phyloP scores from a whole-genome alignment of 441 rosid species.

The Dalechampia spathulata region DNA sequence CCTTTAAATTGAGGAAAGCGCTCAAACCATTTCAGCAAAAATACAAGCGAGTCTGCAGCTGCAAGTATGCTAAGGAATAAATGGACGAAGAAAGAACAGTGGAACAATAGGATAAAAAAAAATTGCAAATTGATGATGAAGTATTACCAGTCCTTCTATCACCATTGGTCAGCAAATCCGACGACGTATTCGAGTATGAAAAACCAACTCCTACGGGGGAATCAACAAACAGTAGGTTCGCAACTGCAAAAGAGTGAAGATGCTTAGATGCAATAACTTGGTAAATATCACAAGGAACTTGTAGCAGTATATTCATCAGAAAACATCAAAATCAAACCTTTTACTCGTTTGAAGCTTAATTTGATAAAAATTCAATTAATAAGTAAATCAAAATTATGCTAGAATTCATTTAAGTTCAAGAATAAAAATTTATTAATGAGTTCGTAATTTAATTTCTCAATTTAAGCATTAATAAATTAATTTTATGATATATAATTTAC shows the following conservation, averaged over 20 bases:
- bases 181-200: constrained; percentile 81
- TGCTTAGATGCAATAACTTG: background rate
- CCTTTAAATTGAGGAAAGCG: constrained; percentile 81
- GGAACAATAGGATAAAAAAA: constrained; percentile 5
- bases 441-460: too few species aligned
- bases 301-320: background rate
- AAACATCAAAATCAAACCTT: background rate
- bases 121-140: constrained; percentile 11
- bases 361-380: too few species aligned
- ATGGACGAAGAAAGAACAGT: background rate
- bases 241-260: constrained; percentile 41
- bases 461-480: too few species aligned
- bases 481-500: too few species aligned
- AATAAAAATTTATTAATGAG: too few species aligned
- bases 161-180: constrained; percentile 65
- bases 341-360: too few species aligned
- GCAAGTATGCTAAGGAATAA: constrained; percentile 19
- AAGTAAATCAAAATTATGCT: too few species aligned
- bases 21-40: constrained; percentile 83
- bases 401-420: too few species aligned
- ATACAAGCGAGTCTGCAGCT: constrained; percentile 69
- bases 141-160: constrained; percentile 76
- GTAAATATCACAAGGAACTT: background rate
- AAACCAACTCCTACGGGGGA: constrained; percentile 93
- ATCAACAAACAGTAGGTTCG: constrained; percentile 76